Percentiles rank a stretch among this genome's conserved stretches.
Conservation (phyloP, 352 stramenopile species). For the Globisporangium paddicum region DNA sequence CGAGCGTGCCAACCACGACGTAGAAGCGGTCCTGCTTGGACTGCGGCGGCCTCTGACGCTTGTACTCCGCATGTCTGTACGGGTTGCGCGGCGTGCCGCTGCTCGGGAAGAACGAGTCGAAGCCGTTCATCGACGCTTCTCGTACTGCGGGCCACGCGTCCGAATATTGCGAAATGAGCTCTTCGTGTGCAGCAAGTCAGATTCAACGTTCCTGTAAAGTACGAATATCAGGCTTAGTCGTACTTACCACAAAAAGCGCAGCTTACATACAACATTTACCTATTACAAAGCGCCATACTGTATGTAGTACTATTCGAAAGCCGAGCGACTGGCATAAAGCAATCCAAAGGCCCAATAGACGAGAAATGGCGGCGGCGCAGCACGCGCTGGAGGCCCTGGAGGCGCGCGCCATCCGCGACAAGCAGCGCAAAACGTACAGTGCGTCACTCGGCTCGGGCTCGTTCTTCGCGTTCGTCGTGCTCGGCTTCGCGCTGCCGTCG, state of each 20-base stretch:
- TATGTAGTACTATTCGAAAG: neutral
- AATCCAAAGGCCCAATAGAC: neutral
- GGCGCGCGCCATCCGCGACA: constrained; percentile 56
- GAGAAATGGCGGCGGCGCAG: neutral
- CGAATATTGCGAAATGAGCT: neutral
- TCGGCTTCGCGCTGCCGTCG: constrained; percentile 55
- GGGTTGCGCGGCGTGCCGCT: constrained; percentile 59
- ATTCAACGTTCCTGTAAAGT: too few species aligned
- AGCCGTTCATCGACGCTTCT: constrained; percentile 41
- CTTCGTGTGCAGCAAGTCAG: neutral
- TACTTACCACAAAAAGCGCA: neutral
- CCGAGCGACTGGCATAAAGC: neutral
- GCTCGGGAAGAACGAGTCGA: constrained; percentile 67
- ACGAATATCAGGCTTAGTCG: too few species aligned
- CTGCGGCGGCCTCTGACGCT: constrained; percentile 21
- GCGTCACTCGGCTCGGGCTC: constrained; percentile 38
- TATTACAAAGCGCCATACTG: neutral
- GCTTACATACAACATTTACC: neutral
- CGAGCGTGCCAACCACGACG: constrained; percentile 55
- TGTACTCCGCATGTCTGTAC: constrained; percentile 64
- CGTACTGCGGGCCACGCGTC: neutral
- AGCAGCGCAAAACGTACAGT: constrained; percentile 61
- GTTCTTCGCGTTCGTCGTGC: constrained; percentile 29
- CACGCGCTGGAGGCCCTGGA: constrained; percentile 52
- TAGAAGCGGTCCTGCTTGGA: constrained; percentile 48